phyloP scores from a whole-genome alignment of 179 eudicot species.

The Spinacia oleracea region DNA sequence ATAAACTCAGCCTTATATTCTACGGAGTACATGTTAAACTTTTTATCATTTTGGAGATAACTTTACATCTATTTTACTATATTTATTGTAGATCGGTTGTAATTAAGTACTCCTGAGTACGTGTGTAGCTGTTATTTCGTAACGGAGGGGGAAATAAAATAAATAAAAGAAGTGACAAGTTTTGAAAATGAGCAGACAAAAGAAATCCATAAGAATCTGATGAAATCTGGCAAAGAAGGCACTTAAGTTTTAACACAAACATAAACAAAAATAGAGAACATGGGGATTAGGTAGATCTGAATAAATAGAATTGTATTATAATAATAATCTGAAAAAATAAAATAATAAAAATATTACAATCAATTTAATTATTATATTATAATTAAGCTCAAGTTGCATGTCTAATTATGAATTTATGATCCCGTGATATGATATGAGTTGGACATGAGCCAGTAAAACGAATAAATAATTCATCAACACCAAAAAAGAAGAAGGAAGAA shows the following conservation, averaged over 20 bases:
- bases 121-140: too few relatives aligned
- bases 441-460: slow-evolving; percentile 15
- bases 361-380: slow-evolving; percentile 15
- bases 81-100: too few relatives aligned
- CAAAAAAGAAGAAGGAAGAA: background rate
- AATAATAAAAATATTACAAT: slow-evolving; percentile 11
- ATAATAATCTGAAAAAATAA: background rate
- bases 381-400: background rate
- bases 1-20: too few relatives aligned
- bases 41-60: too few relatives aligned
- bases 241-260: background rate
- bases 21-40: too few relatives aligned
- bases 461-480: slow-evolving; percentile 21
- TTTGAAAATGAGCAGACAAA: background rate
- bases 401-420: background rate
- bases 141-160: too few relatives aligned
- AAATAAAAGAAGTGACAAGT: too few relatives aligned
- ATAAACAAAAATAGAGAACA: background rate
- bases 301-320: background rate
- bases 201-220: background rate
- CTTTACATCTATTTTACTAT: too few relatives aligned
- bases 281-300: slow-evolving; percentile 7
- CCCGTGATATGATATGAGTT: slow-evolving; percentile 12
- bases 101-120: too few relatives aligned
- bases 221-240: background rate